Base-by-base conservation (phyloP, 1,139 yeast genomes). In the Diutina mesorugosa region DNA sequence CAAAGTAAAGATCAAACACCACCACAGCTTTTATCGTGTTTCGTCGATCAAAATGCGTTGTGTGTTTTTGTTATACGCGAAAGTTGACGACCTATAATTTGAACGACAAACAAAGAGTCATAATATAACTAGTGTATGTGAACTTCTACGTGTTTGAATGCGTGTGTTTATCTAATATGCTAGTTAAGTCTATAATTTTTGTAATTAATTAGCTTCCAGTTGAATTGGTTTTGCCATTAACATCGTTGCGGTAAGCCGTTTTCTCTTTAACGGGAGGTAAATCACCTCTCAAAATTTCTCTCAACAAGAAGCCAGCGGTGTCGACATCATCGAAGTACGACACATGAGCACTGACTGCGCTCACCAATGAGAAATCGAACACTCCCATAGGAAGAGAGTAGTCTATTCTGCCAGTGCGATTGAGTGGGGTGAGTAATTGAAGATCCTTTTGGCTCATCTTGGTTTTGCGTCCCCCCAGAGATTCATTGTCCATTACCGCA, bases 281-380 rank as follows among this genome's bases (percentile, higher is more conserved):
- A n/a, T 47, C 41, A 9, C 51, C 41, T 16, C 64, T 58, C 54
- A 76, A 64, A 0, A 83, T 66, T 64, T 86, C 87, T 57, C 74
- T 75, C 67, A 91, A 70, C 4, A 91, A 69, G 62, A 91, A 90
- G 1, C 86, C 87, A 0, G 95, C 93, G 32, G 93, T 83, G 64
- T 90, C 91, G 57, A 83, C 79, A 63, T 90, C 96, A 65, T 90
- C 96, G 67, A 91, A 87, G 67, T 93, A 93, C 54, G 90, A 83
- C 10, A 89, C 83, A 69, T 93, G 99, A 0, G 97, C 90, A 58
- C 87, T 88, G 6, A 91, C 73, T 0, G 96, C 95, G 8, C 90
- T 80, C 21, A 91, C 76, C 55, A 90, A 69, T 32, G 93, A 85
- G 30, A 90, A 78, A 63, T 90, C 97, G 63, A 90, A 80, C 29